Evolutionary conservation across 441 rosid genomes (phyloP), one percentile per base, ranked within the genome.

Genomic region (Croton laevigatus): DNA sequence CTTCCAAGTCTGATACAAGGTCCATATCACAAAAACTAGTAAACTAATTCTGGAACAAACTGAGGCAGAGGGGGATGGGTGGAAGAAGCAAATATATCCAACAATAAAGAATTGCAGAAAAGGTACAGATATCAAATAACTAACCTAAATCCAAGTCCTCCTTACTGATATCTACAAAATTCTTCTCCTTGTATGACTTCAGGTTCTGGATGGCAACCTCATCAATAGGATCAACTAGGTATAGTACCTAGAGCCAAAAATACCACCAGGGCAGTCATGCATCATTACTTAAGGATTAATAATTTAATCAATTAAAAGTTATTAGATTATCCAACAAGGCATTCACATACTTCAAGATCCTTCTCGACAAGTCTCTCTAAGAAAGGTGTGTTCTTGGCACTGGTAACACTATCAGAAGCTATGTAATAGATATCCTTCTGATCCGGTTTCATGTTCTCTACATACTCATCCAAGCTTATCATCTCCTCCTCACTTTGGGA

Each of bases 391-490:
- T 87, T 89, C 81, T 72, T 89, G 58, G 97, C 98, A 79, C 97
- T 90, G 62, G 86, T 82, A 60, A 91, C 82, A 45, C 94, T 94
- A 74, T 94, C 98, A 14, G 97, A 71, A 69, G 98, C 98, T 61
- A 94, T 85, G 77, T 81, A 94, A 76, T 84, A 94, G 62, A 94
- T 86, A 71, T 88, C 91, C 82, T 94, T 94, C 78, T 94, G 98
- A 57, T 94, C 97, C 42, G 91, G 86, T 79, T 94, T 92, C 98
- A 94, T 92, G 71, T 91, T 91, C 81, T 92, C 98, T 17, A 92
- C 91, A 78, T 94, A 94, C 71, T 94, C 98, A 85, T 92, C 97
- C 87, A 94, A 86, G 82, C 97, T 89, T 77, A 94, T 91, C 93
- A 90, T 81, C 68, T 86, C 91, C 60, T 88, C 80, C 82, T 91